Conservation (phyloP, 495 filamentous ascomycete genomes). For the Glutinoglossum americanum region DNA sequence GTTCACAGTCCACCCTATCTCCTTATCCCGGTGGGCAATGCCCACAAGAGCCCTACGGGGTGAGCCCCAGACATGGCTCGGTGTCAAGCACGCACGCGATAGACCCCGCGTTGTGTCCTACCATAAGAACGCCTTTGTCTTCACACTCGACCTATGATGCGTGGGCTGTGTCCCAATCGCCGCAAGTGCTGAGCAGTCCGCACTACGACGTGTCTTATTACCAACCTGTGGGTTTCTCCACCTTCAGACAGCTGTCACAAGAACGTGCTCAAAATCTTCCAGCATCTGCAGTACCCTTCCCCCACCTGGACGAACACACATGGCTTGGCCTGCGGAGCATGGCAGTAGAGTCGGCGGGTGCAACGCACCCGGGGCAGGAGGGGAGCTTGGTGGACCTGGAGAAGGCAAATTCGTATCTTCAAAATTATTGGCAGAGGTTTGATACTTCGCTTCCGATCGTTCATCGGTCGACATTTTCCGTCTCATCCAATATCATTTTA, state of each 20-base stretch:
- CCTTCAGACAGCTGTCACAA: slow-evolving; percentile 1
- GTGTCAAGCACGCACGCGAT: background rate
- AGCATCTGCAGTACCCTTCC: slow-evolving; percentile 1
- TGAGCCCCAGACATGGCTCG: background rate
- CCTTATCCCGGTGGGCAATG: background rate
- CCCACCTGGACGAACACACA: slow-evolving; percentile 1
- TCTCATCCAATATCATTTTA: background rate
- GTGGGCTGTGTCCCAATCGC: background rate
- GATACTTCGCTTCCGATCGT: slow-evolving; percentile 1
- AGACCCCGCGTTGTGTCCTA: background rate
- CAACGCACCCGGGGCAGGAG: background rate
- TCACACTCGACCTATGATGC: background rate
- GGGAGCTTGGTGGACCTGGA: background rate
- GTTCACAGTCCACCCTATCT: background rate
- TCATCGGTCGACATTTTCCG: slow-evolving; percentile 2
- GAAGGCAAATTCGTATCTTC: background rate
- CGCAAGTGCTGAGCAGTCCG: slow-evolving; percentile 1
- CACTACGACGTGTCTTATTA: background rate
- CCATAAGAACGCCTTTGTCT: background rate
- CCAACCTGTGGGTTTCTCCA: slow-evolving; percentile 1
- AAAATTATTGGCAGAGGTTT: slow-evolving; percentile 3
- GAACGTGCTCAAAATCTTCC: slow-evolving; percentile 2
- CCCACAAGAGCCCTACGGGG: background rate
- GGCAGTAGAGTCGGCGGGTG: background rate
- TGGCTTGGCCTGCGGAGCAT: background rate